These are phyloP conservation scores for Cyberlindnera petersonii DNA, from an alignment of 805 yeast genomes.

Conservation along the genomic window DNA sequence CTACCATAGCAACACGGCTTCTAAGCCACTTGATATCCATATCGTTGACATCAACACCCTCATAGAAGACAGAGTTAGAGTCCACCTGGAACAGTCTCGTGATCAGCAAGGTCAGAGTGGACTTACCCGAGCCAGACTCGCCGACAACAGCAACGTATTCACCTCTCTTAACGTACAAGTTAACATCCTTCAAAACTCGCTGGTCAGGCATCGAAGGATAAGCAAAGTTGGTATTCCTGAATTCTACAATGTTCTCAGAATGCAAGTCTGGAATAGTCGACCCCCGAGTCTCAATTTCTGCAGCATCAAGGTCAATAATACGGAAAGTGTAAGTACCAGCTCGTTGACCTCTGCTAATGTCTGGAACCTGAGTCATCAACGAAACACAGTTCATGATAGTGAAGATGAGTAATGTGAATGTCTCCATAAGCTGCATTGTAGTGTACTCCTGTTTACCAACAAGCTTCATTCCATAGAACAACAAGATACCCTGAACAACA, in stretches of 20 bases:
- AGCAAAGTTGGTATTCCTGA: slow-evolving; percentile 45
- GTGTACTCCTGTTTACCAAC: slow-evolving; percentile 56
- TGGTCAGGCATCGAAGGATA: slow-evolving; percentile 38
- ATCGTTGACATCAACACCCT: slow-evolving; percentile 42
- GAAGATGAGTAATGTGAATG: slow-evolving; percentile 68
- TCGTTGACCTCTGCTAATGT: slow-evolving; percentile 72
- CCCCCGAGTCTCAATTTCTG: slow-evolving; percentile 38
- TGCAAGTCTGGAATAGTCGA: slow-evolving; percentile 26
- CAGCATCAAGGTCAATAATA: slow-evolving; percentile 34
- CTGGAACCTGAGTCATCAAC: slow-evolving; percentile 67
- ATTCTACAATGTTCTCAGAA: slow-evolving; percentile 30
- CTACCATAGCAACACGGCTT: slow-evolving; percentile 58
- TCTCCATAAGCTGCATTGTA: slow-evolving; percentile 56
- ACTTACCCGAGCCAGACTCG: slow-evolving; percentile 88
- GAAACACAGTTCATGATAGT: slow-evolving; percentile 62
- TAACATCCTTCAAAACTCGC: slow-evolving; percentile 39
- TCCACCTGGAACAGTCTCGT: slow-evolving; percentile 46
- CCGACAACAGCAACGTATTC: slow-evolving; percentile 72
- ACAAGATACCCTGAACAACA: slow-evolving; percentile 64
- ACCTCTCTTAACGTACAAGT: slow-evolving; percentile 39
- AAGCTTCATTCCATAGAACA: slow-evolving; percentile 76
- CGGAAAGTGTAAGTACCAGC: slow-evolving; percentile 54
- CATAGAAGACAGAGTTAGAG: slow-evolving; percentile 39
- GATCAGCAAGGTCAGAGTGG: slow-evolving; percentile 62
- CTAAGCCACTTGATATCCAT: slow-evolving; percentile 50